Conservation (phyloP, 2,329 filamentous ascomycete genomes). For the Microdochium paspali region DNA sequence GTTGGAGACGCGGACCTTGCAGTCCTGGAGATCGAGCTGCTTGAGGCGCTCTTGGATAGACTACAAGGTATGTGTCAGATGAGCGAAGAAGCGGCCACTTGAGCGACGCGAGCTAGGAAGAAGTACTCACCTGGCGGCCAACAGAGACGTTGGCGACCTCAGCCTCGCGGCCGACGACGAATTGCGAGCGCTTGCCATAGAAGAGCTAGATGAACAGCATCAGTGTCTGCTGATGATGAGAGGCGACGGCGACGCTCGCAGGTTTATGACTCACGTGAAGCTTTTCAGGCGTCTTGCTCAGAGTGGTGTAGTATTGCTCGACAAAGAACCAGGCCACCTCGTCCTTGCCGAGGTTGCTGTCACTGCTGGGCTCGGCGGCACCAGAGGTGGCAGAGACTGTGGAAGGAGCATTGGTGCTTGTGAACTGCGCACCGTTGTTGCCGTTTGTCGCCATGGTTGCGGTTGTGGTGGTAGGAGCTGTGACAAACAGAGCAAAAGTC, state of each 20-base stretch:
- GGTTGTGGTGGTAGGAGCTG: slow-evolving; percentile 3
- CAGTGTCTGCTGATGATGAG: not conserved
- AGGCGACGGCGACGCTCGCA: not conserved
- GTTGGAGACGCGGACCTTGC: slow-evolving; percentile 96
- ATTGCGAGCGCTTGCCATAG: slow-evolving; percentile 93
- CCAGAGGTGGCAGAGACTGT: slow-evolving; percentile 21
- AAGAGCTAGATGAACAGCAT: slow-evolving; percentile 52
- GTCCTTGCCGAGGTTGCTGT: slow-evolving; percentile 61
- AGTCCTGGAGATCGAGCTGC: slow-evolving; percentile 87
- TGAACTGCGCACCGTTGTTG: slow-evolving; percentile 31
- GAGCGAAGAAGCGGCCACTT: slow-evolving; percentile 4
- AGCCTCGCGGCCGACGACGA: slow-evolving; percentile 85
- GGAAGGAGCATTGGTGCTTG: slow-evolving; percentile 21
- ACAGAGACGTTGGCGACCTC: slow-evolving; percentile 80
- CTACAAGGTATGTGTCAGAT: slow-evolving; percentile 30
- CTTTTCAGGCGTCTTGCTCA: slow-evolving; percentile 90
- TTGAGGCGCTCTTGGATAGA: slow-evolving; percentile 92
- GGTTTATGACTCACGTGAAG: slow-evolving; percentile 64
- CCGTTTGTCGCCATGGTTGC: slow-evolving; percentile 49
- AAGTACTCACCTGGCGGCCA: slow-evolving; percentile 65
- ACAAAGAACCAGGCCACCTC: slow-evolving; percentile 99
- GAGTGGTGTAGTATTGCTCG: slow-evolving; percentile 96
- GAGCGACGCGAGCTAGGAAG: slow-evolving; percentile 2
- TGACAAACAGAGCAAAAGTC: not conserved
- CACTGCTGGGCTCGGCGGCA: slow-evolving; percentile 21